Evolutionary conservation across 805 yeast genomes (phyloP), one percentile per base, ranked within the genome.

Genomic region (Teunomyces cretensis): DNA sequence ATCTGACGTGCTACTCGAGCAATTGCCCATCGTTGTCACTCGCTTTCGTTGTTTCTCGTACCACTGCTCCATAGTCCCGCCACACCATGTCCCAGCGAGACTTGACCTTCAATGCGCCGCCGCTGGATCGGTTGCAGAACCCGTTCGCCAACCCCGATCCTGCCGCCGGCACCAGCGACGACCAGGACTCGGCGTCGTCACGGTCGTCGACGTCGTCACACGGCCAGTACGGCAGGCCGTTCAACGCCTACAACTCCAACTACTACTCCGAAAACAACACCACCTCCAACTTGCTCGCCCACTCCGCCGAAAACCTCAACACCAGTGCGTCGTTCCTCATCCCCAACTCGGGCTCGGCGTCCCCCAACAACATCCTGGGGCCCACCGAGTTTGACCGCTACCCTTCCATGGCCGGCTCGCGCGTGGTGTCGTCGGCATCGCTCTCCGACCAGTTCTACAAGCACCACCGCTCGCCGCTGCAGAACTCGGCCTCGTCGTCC

Each of bases 331-430:
- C 39, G n/a, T 15, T n/a, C 12, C 22, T 33, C 27, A 22, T 33
- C 6, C 22, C 38, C 5, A 12, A 33, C 38, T 33, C 38, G 11
- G 38, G 38, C 2, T 33, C 38, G 16, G 38, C 22, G 3, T 19
- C 27, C 16, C 28, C 26, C 15, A 19, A 33, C 26, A 54, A 52
- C 40, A 57, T 68, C 36, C 65, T 57, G 16, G 66, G 55, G 26
- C 84, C 88, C 3, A 70, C 80, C 1, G 85, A 78, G 45, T 84
- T 70, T 54, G 88, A 84, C 61, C 71, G 90, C 52, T 85, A 84
- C 56, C 91, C 92, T 3, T 72, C 80, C 19, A 70, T 81, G 50
- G 78, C 80, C 2, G 76, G 76, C 4, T 78, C 84, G 11, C 71
- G 86, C 49, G 80, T 79, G 2, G 75, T 78, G 6, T 80, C 88